These are phyloP conservation scores for Boletus tylopilopsis DNA, from an alignment of 768 basidiomycete genomes.

Conservation along the genomic window DNA sequence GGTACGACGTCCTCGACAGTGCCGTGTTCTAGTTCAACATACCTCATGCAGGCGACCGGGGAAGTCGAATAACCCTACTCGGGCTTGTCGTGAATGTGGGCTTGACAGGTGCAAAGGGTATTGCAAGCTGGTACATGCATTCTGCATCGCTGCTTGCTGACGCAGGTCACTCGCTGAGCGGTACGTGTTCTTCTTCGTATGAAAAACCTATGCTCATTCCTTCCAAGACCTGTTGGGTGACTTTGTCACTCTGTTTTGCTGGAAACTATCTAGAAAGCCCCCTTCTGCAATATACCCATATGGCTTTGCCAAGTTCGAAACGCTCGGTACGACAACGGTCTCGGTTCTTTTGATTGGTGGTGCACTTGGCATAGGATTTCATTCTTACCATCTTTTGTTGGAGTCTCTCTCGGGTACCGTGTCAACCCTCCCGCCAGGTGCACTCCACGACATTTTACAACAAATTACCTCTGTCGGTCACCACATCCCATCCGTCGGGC, in stretches of 20 bases:
- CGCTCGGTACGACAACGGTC: slow-evolving; percentile 87
- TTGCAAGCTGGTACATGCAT: slow-evolving; percentile 87
- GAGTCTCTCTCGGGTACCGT: slow-evolving; percentile 67
- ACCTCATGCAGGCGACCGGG: slow-evolving; percentile 59
- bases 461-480: slow-evolving; percentile 54
- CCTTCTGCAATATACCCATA: slow-evolving; percentile 80
- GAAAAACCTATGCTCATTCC: slow-evolving; percentile 9
- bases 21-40: neutral
- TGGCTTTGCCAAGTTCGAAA: slow-evolving; percentile 93
- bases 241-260: slow-evolving; percentile 86
- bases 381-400: slow-evolving; percentile 83
- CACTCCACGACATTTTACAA: slow-evolving; percentile 58
- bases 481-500: slow-evolving; percentile 47
- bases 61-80: slow-evolving; percentile 79
- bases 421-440: slow-evolving; percentile 59
- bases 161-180: slow-evolving; percentile 87
- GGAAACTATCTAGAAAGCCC: slow-evolving; percentile 79
- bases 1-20: slow-evolving; percentile 39
- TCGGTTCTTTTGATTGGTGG: slow-evolving; percentile 84
- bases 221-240: slow-evolving; percentile 79
- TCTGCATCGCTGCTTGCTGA: slow-evolving; percentile 90
- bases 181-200: slow-evolving; percentile 40
- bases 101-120: slow-evolving; percentile 79
- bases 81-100: slow-evolving; percentile 81
- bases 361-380: slow-evolving; percentile 81